Evolutionary conservation across 495 filamentous ascomycete species (phyloP).

Genomic region (Baudoinia panamericana): DNA sequence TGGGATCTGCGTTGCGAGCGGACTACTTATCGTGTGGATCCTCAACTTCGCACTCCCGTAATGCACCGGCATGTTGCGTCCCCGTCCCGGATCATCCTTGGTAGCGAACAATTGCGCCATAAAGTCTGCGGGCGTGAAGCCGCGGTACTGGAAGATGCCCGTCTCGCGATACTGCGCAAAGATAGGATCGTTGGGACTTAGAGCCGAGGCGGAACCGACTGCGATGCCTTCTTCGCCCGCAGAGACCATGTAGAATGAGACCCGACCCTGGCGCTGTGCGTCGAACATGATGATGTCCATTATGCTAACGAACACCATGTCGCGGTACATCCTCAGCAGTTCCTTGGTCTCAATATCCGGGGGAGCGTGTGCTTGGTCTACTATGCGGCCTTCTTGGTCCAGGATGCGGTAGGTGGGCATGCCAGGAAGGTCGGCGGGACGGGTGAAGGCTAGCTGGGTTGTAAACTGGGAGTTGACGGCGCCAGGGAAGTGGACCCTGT

Average conservation of each 20-base stretch:
- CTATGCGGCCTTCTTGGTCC: constrained; percentile 65
- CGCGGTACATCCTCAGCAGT: constrained; percentile 49
- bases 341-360: constrained; percentile 57
- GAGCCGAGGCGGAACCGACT: constrained; percentile 70
- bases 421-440: constrained; percentile 49
- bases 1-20: constrained; percentile 88
- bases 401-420: constrained; percentile 80
- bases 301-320: constrained; percentile 66
- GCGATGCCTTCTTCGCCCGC: constrained; percentile 92
- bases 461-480: constrained; percentile 90
- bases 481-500: constrained; percentile 80
- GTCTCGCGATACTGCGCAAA: constrained; percentile 94
- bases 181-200: constrained; percentile 72
- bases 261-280: constrained; percentile 62
- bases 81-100: constrained; percentile 60
- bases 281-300: constrained; percentile 96
- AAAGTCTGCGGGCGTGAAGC: constrained; percentile 74
- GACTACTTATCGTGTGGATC: constrained; percentile 86
- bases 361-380: constrained; percentile 50
- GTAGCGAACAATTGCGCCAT: constrained; percentile 97
- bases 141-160: constrained; percentile 78
- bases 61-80: constrained; percentile 96
- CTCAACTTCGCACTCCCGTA: constrained; percentile 76
- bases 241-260: constrained; percentile 97
- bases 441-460: constrained; percentile 57